A percentile compares a stretch with the other conserved stretches of the same genome.
phyloP scores from a whole-genome alignment of 2,329 filamentous ascomycete genomes.

The Ophiostoma piceae region DNA sequence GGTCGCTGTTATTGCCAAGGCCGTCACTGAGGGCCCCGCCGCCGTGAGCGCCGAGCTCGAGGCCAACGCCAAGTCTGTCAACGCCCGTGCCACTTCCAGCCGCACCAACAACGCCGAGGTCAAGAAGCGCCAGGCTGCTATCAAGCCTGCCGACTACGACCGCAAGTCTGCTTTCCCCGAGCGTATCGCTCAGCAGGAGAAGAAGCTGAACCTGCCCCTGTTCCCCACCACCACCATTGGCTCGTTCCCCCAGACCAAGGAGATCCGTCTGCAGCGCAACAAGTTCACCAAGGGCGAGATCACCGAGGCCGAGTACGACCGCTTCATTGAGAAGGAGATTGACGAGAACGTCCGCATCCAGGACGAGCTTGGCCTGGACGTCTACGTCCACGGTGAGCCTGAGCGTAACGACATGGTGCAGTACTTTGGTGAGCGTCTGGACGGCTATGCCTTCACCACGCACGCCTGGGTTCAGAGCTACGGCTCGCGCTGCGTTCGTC shows the following conservation, averaged over 20 bases:
- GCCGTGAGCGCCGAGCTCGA: constrained; percentile 83
- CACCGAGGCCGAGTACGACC: constrained; percentile 85
- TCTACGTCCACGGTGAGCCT: constrained; percentile 96
- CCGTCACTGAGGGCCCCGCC: constrained; percentile 86
- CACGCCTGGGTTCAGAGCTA: constrained; percentile 98
- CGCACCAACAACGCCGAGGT: constrained; percentile 96
- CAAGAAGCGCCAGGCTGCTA: constrained; percentile 90
- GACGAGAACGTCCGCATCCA: constrained; percentile 91
- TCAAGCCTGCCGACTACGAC: constrained; percentile 80
- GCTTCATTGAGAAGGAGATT: constrained; percentile 99
- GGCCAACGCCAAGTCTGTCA: constrained; percentile 91
- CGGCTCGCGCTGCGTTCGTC: constrained; percentile 95
- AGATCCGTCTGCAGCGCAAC: constrained; percentile 94
- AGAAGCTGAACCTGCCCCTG: constrained; percentile 84
- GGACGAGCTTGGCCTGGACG: constrained; percentile 94
- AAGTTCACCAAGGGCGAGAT: constrained; percentile 99
- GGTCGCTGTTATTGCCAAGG: constrained; percentile 91
- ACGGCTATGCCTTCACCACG: constrained; percentile 98
- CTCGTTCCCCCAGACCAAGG: constrained; percentile 98
- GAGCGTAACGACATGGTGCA: constrained; percentile 99
- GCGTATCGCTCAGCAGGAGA: constrained; percentile 83
- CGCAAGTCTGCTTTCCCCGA: constrained; percentile 83
- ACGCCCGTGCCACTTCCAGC: constrained; percentile 84
- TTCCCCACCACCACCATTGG: constrained; percentile 99
- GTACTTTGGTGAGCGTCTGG: constrained; percentile 97